Conservation (phyloP, 176 grass and related monocot genomes). For the Poa annua region DNA sequence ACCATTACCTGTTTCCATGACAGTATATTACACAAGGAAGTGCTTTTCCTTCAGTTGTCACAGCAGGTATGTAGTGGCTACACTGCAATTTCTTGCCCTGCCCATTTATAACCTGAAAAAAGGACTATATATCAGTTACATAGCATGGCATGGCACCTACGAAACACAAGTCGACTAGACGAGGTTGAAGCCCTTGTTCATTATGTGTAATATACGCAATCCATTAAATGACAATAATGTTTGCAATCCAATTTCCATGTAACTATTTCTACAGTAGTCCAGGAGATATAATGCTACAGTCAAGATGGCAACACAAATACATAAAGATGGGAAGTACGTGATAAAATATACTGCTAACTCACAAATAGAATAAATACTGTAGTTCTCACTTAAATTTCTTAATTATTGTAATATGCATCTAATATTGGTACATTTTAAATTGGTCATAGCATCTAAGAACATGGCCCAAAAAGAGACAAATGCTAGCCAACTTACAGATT, state of each 20-base stretch:
- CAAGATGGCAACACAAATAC: conserved; percentile 3
- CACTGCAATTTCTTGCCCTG: conserved; percentile 94
- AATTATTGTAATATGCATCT: conserved; percentile 8
- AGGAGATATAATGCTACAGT: background rate
- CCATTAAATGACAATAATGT: conserved; percentile 8
- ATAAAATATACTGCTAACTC: background rate
- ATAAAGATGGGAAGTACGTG: background rate
- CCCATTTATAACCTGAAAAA: conserved; percentile 81
- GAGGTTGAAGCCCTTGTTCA: background rate
- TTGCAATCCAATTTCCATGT: background rate
- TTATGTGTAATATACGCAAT: conserved; percentile 27
- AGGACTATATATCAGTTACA: conserved; percentile 22
- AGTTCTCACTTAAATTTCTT: background rate
- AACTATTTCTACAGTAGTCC: conserved; percentile 3
- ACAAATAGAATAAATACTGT: background rate
- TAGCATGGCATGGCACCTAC: background rate
- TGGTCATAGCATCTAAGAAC: conserved; percentile 5
- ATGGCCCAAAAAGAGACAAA: background rate
- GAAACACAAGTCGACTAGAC: conserved; percentile 13
- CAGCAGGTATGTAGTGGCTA: conserved; percentile 85
- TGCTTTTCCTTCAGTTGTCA: conserved; percentile 77
- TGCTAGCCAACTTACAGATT: conserved; percentile 12
- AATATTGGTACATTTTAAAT: background rate
- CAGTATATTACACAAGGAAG: conserved; percentile 99
- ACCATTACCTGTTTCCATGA: conserved; percentile 90